Evolutionary conservation across 345 rosid species (phyloP), one percentile per base, ranked within the genome.

Genomic region (Hypericum perforatum): DNA sequence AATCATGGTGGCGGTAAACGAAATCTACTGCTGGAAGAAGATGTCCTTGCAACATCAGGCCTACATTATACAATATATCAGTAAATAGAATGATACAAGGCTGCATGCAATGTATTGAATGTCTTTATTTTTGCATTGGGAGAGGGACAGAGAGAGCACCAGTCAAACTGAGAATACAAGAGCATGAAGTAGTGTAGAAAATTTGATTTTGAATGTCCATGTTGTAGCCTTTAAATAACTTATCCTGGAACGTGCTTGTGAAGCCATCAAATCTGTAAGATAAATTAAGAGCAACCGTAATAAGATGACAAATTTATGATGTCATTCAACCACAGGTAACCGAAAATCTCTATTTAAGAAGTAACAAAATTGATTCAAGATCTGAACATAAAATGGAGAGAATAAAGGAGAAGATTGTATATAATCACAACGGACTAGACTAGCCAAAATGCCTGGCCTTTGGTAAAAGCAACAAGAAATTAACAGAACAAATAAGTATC

Each of bases 231-330:
- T 78, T 85, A 57, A 91, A 91, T 65, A 91, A 67, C 65, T 87
- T 91, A 70, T 91, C 96, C 76, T 91, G 96, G 63, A 88, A 87
- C n/a, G 98, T 91, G 75, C 96, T 91, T n/a, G 96, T 87, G 67
- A 91, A 91, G 40, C 98, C 96, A 74, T 91, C 96, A 71, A 85
- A 87, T 79, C 98, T 91, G 71, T 73, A 45, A 57, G 61, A 51
- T 7, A 52, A 9, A 60, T 14, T 39, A 46, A 53, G n/a, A 16
- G 56, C 43, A 50, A 41, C 61, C 47, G 62, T 45, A 60, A 36
- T 37, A 32, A n/a, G n/a, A n/a, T 22, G 32, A 22, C 32, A 22
- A 22, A 22, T n/a, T n/a, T n/a, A n/a, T n/a, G n/a, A n/a, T n/a
- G n/a, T n/a, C n/a, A n/a, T n/a, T n/a, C n/a, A n/a, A n/a, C n/a